Conservation (phyloP, 75 land plant species). For the Larix kaempferi region DNA sequence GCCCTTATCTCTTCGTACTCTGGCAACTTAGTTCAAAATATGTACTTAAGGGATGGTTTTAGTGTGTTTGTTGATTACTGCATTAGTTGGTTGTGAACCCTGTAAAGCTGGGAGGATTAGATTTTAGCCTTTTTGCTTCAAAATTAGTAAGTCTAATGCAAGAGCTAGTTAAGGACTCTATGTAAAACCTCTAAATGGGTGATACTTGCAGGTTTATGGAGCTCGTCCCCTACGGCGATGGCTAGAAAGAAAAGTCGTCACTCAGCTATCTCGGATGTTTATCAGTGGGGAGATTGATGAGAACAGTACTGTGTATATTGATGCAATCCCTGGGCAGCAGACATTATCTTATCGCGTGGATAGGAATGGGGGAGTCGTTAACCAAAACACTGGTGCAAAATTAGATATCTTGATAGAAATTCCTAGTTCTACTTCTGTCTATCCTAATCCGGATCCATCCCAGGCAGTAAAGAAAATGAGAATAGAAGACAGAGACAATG, state of each 20-base stretch:
- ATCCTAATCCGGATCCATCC: constrained; percentile 35
- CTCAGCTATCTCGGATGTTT: constrained; percentile 85
- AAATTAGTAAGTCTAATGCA: neutral
- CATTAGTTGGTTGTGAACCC: neutral
- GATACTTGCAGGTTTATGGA: constrained; percentile 75
- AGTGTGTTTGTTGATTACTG: neutral
- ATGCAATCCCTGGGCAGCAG: constrained; percentile 40
- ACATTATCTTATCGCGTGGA: constrained; percentile 59
- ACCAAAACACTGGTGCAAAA: constrained; percentile 68
- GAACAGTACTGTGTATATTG: constrained; percentile 91
- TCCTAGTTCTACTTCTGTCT: constrained; percentile 31
- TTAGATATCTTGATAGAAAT: constrained; percentile 78
- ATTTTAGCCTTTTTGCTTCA: neutral
- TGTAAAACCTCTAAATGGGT: too few relatives aligned
- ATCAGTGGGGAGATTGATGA: constrained; percentile 88
- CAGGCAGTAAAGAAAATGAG: constrained; percentile 86
- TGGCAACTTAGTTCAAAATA: too few relatives aligned
- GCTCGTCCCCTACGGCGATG: constrained; percentile 93
- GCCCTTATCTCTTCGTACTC: too few relatives aligned
- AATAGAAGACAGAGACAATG: constrained; percentile 59
- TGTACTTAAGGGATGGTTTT: too few relatives aligned
- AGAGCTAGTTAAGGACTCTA: too few relatives aligned
- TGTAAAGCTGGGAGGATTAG: neutral
- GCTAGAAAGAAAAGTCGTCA: constrained; percentile 95
- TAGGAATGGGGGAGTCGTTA: constrained; percentile 82